Conservation (phyloP, 441 rosid genomes). For the Brassica balearica region DNA sequence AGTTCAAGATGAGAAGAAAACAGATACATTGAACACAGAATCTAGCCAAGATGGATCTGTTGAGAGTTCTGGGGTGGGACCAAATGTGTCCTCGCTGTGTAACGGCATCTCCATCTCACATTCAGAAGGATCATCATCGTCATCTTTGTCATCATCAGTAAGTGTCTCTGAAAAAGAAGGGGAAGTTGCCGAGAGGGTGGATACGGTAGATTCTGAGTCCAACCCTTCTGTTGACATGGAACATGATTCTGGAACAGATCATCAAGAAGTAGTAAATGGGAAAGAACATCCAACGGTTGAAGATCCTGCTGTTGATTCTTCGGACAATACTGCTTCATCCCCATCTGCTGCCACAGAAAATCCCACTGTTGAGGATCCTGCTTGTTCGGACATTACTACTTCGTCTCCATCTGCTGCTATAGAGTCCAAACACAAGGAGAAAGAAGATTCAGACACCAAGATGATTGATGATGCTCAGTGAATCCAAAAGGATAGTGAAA, state of each 20-base stretch:
- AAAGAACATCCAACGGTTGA: conserved; percentile 23
- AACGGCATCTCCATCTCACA: conserved; percentile 36
- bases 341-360: conserved; percentile 4
- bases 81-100: conserved; percentile 36
- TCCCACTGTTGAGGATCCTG: conserved; percentile 3
- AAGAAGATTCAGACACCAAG: conserved; percentile 31
- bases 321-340: conserved; percentile 15
- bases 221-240: conserved; percentile 28
- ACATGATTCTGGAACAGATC: conserved; percentile 18
- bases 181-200: conserved; percentile 19
- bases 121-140: conserved; percentile 33
- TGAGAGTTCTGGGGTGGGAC: conserved; percentile 40
- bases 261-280: conserved; percentile 25
- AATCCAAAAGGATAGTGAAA: conserved; percentile 9
- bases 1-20: conserved; percentile 48
- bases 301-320: conserved; percentile 1
- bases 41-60: conserved; percentile 45
- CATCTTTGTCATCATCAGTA: conserved; percentile 9
- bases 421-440: conserved; percentile 17
- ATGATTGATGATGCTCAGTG: conserved; percentile 30
- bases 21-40: conserved; percentile 43
- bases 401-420: conserved; percentile 20
- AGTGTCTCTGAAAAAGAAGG: conserved; percentile 8
- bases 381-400: conserved; percentile 24
- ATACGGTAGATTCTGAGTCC: conserved; percentile 29